Base-by-base conservation (phyloP, 23 red algal genomes). In the Gracilariopsis chorda region DNA sequence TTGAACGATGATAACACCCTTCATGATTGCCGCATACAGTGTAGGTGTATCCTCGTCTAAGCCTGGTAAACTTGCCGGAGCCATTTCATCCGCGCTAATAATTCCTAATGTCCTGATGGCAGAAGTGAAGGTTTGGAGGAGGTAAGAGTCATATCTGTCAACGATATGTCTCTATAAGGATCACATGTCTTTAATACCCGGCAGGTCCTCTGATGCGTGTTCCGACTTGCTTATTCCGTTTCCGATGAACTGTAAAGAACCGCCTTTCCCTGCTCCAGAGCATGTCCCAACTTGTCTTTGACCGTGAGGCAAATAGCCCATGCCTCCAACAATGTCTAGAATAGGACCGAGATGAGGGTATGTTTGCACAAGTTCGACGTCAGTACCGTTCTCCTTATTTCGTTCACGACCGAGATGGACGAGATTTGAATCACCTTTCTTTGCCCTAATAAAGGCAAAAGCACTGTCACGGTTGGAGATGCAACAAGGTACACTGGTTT, bases 161-260 rank as follows among this genome's bases (percentile, higher is more conserved):
- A 40, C 59, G 14, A 80, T 51, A 46, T 82, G 75, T 21, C 81
- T 77, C 46, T 71, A 59, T 84, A 99, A 79, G 4, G 97, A 90
- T 64, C 87, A 99, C 51, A 99, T 68, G 30, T 84, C 93, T 70
- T 99, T 99, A 57, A 99, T 94, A 19, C 96, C 96, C 0, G 78
- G 82, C 23, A 95, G 71, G 46, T 95, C 84, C 44, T 88, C 92
- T 21, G 92, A 90, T 4, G 96, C 96, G 25, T 95, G 87, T 52
- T 99, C 97, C 1, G 89, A 78, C 51, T 96, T 94, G 69, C 93
- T 87, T 32, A 96, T 99, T 40, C 97, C 97, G 46, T 99, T 99
- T 1, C 97, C 90, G 20, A 99, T 88, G 28, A 99, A 74, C 33
- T 93, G 78, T 64, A 98, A 51, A 13, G 92, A 95, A 17, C 96